Evolutionary conservation across 2,329 filamentous ascomycete genomes (phyloP), one percentile per base, ranked within the genome.

Genomic region (Fusarium nematophilum): DNA sequence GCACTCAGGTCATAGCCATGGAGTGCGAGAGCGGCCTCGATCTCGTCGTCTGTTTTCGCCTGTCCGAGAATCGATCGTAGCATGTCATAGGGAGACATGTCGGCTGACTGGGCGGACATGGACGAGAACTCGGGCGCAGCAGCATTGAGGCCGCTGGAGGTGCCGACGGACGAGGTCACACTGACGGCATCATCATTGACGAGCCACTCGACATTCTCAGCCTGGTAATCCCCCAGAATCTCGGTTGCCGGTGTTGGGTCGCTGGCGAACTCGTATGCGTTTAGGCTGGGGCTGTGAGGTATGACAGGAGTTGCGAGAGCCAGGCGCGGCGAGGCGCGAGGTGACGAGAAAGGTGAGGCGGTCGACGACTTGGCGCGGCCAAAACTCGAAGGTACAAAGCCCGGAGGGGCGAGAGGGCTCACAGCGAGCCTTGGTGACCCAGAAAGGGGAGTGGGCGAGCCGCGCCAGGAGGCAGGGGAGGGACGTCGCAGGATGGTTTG

Each of bases 71-170:
- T 96, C 6, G 94, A 97, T 59, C 95, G 91, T 51, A 99, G 83
- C 86, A 99, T 98, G 73, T 99, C 95, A 76, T 97, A 97, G 1
- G 95, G 94, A 54, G 92, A 96, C 94, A 99, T 98, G 71, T 98
- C 93, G 52, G 87, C 86, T 70, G 90, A 90, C 72, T 89, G 86
- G 43, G 83, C 78, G 26, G 83, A 80, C 72, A 79, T 73, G 59
- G 77, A 79, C 1, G 84, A 83, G 67, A 86, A 97, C 73, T 97
- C 93, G 18, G 93, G 90, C 5, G 92, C 92, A 11, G 90, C 90
- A 36, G 88, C 89, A 70, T 92, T 93, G 57, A 94, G 83, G 27
- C 86, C 87, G 64, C 88, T 92, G 13, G 90, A 82, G 9, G 85
- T 86, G 29, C 86, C 83, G 33, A 85, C 76, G 7, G 89, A 91